Evolutionary conservation across 1,284 basidiomycete genomes (phyloP).

Genomic region (Sporisorium scitamineum): DNA sequence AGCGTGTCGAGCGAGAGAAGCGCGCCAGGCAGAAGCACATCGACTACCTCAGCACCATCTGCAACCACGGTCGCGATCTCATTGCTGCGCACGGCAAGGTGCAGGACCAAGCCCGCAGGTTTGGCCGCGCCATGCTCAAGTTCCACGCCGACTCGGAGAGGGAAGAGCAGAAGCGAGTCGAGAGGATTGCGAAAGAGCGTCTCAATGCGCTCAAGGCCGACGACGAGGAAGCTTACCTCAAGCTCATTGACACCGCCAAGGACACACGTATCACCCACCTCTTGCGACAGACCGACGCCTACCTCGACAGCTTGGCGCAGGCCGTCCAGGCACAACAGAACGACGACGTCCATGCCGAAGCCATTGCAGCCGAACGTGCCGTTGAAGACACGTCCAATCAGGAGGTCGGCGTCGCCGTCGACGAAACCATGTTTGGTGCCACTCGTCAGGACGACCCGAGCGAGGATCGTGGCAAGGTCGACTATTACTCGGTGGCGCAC

Average conservation of each 20-base stretch:
- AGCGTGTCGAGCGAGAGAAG: constrained; percentile 90
- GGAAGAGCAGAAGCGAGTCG: constrained; percentile 79
- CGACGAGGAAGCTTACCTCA: constrained; percentile 99
- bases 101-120: constrained; percentile 70
- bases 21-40: constrained; percentile 96
- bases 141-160: constrained; percentile 73
- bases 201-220: constrained; percentile 96
- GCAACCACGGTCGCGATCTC: constrained; percentile 82
- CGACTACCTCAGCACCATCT: constrained; percentile 90
- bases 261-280: constrained; percentile 99
- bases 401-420: constrained; percentile 72
- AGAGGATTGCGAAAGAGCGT: constrained; percentile 97
- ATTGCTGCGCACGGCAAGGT: constrained; percentile 77
- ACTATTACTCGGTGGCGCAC: constrained; percentile 98
- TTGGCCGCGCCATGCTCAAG: constrained; percentile 71
- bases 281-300: constrained; percentile 91
- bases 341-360: constrained; percentile 73
- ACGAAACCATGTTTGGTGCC: constrained; percentile 90
- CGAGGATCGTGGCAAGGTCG: constrained; percentile 78
- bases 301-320: constrained; percentile 93
- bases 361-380: constrained; percentile 57
- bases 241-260: constrained; percentile 98
- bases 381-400: constrained; percentile 58
- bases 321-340: constrained; percentile 95
- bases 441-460: constrained; percentile 77